phyloP scores from a whole-genome alignment of 192 early-diverging fungal species.

The Backusella mclennaniae region DNA sequence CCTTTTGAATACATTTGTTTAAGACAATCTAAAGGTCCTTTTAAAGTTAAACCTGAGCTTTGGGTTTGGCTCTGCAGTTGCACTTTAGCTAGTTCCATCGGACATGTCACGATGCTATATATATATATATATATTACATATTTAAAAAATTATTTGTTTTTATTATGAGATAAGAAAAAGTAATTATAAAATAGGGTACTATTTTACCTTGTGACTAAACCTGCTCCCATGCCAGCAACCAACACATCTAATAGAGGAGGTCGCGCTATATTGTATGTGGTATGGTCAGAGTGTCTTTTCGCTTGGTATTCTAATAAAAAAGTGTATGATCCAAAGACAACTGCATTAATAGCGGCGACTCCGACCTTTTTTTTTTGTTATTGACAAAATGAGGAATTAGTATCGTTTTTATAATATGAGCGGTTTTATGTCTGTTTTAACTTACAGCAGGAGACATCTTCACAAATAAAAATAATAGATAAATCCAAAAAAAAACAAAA shows the following conservation, averaged over 20 bases:
- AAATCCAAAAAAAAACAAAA: not conserved
- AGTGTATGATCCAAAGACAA: constrained; percentile 56
- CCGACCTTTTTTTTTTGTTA: constrained; percentile 32
- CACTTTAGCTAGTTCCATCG: constrained; percentile 59
- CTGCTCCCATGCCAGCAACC: constrained; percentile 53
- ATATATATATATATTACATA: not conserved
- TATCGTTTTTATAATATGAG: not conserved
- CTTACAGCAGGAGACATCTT: constrained; percentile 58
- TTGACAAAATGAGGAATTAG: not conserved
- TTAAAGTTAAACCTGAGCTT: constrained; percentile 24
- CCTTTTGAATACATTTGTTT: constrained; percentile 42
- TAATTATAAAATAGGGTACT: not conserved
- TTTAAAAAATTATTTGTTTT: not conserved
- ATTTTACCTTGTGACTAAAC: constrained; percentile 51
- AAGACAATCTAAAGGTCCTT: constrained; percentile 53
- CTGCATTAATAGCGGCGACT: constrained; percentile 53
- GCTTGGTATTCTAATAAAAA: constrained; percentile 50
- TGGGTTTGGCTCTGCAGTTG: constrained; percentile 53
- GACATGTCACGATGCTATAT: constrained; percentile 53
- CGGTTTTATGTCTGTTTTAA: not conserved
- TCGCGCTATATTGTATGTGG: constrained; percentile 1
- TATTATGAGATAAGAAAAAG: not conserved
- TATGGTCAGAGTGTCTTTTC: not conserved
- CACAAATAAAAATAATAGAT: not conserved
- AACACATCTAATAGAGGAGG: constrained; percentile 49